Evolutionary conservation across 1,284 basidiomycete genomes (phyloP).

Genomic region (Tilletia walkeri): DNA sequence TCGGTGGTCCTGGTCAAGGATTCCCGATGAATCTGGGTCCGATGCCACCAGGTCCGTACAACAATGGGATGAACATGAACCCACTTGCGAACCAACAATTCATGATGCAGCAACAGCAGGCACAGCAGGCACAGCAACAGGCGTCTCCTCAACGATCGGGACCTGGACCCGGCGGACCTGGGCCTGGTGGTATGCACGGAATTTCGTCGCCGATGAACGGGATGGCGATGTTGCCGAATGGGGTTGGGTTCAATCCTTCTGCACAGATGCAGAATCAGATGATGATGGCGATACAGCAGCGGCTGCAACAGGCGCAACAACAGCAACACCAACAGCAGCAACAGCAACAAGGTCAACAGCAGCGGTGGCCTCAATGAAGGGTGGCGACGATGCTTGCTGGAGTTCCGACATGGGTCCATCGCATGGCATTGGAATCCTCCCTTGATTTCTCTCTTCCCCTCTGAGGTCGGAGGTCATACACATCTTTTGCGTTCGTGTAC

Average conservation of each 20-base stretch:
- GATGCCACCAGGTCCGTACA: background rate
- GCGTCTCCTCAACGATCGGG: background rate
- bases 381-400: no score
- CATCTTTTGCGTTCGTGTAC: no score
- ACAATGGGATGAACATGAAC: constrained; percentile 9
- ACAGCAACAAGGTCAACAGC: background rate
- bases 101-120: constrained; percentile 7
- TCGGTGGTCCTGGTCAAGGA: background rate
- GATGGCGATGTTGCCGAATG: constrained; percentile 12
- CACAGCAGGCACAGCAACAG: constrained; percentile 3
- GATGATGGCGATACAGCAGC: constrained; percentile 2
- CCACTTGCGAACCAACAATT: background rate
- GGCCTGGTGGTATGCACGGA: background rate
- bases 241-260: background rate
- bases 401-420: no score
- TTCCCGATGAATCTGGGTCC: constrained; percentile 1
- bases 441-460: no score
- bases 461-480: no score
- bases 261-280: constrained; percentile 7
- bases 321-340: background rate
- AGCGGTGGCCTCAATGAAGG: background rate
- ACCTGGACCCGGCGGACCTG: background rate
- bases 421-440: no score
- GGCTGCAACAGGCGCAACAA: background rate
- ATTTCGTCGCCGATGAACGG: constrained; percentile 8